phyloP scores from a whole-genome alignment of 306 rosid species.

The Casuarina glauca region DNA sequence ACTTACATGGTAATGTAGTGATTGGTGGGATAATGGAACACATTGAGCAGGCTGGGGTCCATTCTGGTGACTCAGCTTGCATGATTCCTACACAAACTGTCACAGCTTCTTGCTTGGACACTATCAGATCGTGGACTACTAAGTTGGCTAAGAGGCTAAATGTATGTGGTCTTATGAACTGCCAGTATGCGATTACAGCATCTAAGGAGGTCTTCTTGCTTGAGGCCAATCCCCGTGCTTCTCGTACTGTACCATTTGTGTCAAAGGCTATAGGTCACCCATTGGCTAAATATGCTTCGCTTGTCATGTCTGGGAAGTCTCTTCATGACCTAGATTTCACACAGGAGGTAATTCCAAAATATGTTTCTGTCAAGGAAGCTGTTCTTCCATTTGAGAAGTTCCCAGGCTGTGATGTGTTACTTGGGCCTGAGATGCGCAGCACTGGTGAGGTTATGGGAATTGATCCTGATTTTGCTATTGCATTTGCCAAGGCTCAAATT shows the following conservation, averaged over 20 bases:
- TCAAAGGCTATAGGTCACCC: conserved; percentile 97
- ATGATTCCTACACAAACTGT: conserved; percentile 80
- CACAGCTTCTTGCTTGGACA: conserved; percentile 69
- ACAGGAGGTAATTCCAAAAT: conserved; percentile 79
- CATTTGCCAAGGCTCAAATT: conserved; percentile 97
- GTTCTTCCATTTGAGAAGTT: conserved; percentile 97
- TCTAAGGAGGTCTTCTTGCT: conserved; percentile 82
- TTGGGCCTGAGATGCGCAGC: conserved; percentile 99
- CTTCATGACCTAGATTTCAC: conserved; percentile 74
- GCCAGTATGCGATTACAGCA: conserved; percentile 88
- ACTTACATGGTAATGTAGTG: conserved; percentile 88
- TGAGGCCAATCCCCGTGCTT: conserved; percentile 95
- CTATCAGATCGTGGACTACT: conserved; percentile 83
- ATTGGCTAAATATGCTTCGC: conserved; percentile 95
- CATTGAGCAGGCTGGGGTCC: conserved; percentile 98
- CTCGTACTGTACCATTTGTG: conserved; percentile 94
- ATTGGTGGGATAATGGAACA: conserved; percentile 99
- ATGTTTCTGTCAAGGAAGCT: conserved; percentile 93
- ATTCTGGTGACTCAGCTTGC: conserved; percentile 98
- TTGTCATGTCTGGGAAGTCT: conserved; percentile 95
- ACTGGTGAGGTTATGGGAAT: conserved; percentile 99
- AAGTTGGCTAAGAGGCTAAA: conserved; percentile 74
- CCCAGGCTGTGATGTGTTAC: conserved; percentile 82
- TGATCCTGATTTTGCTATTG: conserved; percentile 67
- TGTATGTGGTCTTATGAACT: conserved; percentile 96